These are phyloP conservation scores for Daldinia eschscholtzii DNA, from an alignment of 2,329 filamentous ascomycete species.

Conservation along the genomic window DNA sequence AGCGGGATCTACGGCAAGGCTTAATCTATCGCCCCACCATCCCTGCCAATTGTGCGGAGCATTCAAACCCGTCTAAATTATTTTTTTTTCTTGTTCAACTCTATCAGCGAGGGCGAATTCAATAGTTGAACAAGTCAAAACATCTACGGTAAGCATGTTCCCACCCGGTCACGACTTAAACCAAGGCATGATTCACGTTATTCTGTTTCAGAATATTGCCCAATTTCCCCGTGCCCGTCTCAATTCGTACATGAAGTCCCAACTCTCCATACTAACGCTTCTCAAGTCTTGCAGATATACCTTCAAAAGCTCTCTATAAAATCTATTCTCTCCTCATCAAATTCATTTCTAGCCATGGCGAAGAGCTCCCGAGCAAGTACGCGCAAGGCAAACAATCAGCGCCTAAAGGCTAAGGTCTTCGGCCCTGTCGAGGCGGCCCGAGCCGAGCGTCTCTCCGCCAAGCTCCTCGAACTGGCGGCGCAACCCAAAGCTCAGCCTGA, in stretches of 20 bases:
- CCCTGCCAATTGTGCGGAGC: slow-evolving; percentile 23
- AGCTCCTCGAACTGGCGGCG: slow-evolving; percentile 82
- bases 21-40: slow-evolving; percentile 33
- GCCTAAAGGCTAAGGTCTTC: slow-evolving; percentile 84
- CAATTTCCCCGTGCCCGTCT: neutral
- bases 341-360: slow-evolving; percentile 73
- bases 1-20: slow-evolving; percentile 40
- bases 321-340: neutral
- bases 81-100: slow-evolving; percentile 15
- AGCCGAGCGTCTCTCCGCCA: slow-evolving; percentile 85
- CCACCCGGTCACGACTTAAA: neutral
- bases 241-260: neutral
- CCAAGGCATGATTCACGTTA: neutral
- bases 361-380: slow-evolving; percentile 85
- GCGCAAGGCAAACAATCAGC: slow-evolving; percentile 85
- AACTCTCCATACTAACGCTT: slow-evolving; percentile 6
- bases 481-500: slow-evolving; percentile 72
- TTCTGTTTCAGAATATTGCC: neutral
- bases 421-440: slow-evolving; percentile 84
- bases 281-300: slow-evolving; percentile 13
- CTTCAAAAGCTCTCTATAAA: slow-evolving; percentile 3
- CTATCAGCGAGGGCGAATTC: no score
- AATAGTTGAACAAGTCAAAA: slow-evolving; percentile 6
- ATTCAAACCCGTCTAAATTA: slow-evolving; percentile 17
- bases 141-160: slow-evolving; percentile 14